Conservation (phyloP, 2,329 filamentous ascomycete species). For the Chrysoporthe cubensis region DNA sequence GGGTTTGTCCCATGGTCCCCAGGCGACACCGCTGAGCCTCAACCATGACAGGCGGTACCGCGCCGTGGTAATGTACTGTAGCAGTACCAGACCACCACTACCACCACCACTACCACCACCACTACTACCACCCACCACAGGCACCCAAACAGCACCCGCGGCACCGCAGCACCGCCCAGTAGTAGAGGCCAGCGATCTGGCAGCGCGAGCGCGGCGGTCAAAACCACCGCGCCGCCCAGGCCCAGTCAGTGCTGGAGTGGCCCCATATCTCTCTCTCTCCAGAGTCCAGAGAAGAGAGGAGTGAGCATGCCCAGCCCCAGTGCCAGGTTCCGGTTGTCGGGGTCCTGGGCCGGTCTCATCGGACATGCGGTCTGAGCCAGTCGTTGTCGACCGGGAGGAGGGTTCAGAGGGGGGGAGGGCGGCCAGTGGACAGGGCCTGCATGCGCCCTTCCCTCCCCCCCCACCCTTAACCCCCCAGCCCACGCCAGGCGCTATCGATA, state of each 20-base stretch:
- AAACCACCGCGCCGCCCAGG: slow-evolving; percentile 17
- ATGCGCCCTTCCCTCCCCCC: too few species aligned
- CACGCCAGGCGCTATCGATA: slow-evolving; percentile 14
- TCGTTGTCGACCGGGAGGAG: slow-evolving; percentile 19
- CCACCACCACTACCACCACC: too few species aligned
- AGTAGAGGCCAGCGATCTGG: not conserved
- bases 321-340: slow-evolving; percentile 19
- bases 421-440: not conserved
- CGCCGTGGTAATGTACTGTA: not conserved
- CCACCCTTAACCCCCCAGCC: not conserved
- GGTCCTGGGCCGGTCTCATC: slow-evolving; percentile 26
- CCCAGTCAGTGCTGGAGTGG: slow-evolving; percentile 18
- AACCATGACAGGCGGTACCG: not conserved
- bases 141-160: too few species aligned
- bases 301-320: too few species aligned
- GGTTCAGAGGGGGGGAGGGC: slow-evolving; percentile 6
- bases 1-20: not conserved
- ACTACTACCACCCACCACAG: too few species aligned
- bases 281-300: too few species aligned
- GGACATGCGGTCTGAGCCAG: slow-evolving; percentile 29
- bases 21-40: slow-evolving; percentile 7
- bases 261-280: slow-evolving; percentile 1
- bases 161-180: too few species aligned
- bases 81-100: not conserved
- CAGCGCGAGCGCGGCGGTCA: slow-evolving; percentile 24